phyloP scores from a whole-genome alignment of 192 early-diverging fungal species.

The Fimicolochytrium jonesii region DNA sequence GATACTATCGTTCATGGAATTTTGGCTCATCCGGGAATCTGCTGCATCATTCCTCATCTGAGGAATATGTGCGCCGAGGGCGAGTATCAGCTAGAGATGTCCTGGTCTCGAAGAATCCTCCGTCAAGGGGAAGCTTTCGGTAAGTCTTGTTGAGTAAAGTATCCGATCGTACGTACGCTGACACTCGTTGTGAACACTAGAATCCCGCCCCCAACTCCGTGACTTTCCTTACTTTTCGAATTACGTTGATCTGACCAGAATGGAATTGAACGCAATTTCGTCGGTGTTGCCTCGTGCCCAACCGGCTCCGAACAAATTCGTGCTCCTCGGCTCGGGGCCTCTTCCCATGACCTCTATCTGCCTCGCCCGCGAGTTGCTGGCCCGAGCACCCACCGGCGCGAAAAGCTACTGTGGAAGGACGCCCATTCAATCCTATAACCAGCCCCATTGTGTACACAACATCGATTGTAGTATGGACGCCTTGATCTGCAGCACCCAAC shows the following conservation, averaged over 20 bases:
- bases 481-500: neutral
- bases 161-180: neutral
- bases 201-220: neutral
- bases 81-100: conserved; percentile 10
- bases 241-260: conserved; percentile 8
- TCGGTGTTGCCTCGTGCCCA: neutral
- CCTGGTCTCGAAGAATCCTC: neutral
- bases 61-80: conserved; percentile 5
- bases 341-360: conserved; percentile 13
- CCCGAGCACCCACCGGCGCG: neutral
- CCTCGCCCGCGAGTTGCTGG: conserved; percentile 7
- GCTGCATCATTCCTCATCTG: neutral
- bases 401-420: no score
- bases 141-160: neutral
- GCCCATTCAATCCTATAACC: no score
- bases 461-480: neutral
- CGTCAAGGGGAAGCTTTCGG: neutral
- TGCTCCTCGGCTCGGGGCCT: conserved; percentile 10
- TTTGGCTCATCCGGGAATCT: neutral
- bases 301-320: neutral
- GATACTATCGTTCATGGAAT: neutral
- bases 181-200: neutral
- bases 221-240: conserved; percentile 13
- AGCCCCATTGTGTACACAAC: no score
- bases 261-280: conserved; percentile 1